These are phyloP conservation scores for Babjeviella inositovora DNA, from an alignment of 805 yeast genomes.

Conservation along the genomic window DNA sequence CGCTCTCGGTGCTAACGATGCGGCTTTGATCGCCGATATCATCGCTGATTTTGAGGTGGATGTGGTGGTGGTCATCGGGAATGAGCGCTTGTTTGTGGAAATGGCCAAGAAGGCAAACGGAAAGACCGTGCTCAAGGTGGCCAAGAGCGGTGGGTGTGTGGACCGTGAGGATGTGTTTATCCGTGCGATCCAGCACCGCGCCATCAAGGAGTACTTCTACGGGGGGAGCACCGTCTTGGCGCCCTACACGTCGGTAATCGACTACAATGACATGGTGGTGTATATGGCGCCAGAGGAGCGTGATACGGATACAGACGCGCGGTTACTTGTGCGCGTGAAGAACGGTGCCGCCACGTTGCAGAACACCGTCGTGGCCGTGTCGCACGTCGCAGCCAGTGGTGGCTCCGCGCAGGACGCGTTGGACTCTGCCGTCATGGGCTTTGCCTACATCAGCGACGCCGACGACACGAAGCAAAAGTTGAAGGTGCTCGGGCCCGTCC, in stretches of 20 bases:
- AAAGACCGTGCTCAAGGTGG: conserved; percentile 38
- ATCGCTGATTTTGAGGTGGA: conserved; percentile 45
- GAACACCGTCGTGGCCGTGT: conserved; percentile 59
- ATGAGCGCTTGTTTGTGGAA: conserved; percentile 53
- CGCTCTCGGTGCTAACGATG: conserved; percentile 32
- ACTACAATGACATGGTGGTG: conserved; percentile 40
- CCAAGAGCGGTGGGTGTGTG: conserved; percentile 63
- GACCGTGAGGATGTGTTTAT: conserved; percentile 54
- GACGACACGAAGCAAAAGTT: conserved; percentile 62
- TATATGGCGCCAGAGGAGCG: conserved; percentile 37
- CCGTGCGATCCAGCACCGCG: conserved; percentile 58
- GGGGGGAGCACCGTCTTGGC: conserved; percentile 59
- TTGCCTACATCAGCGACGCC: conserved; percentile 50
- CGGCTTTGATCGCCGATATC: conserved; percentile 34
- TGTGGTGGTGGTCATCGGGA: conserved; percentile 55
- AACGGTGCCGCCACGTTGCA: conserved; percentile 43
- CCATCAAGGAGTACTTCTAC: conserved; percentile 80
- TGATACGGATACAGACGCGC: conserved; percentile 1
- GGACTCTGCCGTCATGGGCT: conserved; percentile 58
- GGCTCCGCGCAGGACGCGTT: conserved; percentile 15
- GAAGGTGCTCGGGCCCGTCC: conserved; percentile 71
- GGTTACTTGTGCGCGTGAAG: conserved; percentile 8
- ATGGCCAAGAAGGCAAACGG: conserved; percentile 32
- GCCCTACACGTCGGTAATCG: conserved; percentile 75
- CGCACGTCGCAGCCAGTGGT: conserved; percentile 25